These are phyloP conservation scores for Xylaria multiplex DNA, from an alignment of 2,329 filamentous ascomycete species.

Conservation along the genomic window DNA sequence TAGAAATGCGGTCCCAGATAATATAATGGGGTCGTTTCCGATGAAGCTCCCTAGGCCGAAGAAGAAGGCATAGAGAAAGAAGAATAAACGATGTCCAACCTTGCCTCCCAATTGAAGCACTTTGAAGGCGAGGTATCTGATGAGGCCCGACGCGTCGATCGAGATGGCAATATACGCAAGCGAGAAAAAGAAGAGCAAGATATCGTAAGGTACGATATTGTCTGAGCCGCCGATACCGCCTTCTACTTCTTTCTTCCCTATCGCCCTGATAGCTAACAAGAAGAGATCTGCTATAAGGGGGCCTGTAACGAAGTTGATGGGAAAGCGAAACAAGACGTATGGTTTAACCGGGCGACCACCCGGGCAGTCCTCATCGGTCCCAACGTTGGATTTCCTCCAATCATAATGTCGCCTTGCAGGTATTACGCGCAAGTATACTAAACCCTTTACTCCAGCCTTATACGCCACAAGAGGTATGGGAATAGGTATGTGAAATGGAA, in stretches of 20 bases:
- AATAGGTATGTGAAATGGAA: conserved; percentile 73
- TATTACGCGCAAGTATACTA: conserved; percentile 63
- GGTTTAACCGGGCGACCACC: conserved; percentile 47
- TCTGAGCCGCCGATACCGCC: conserved; percentile 74
- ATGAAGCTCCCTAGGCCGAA: conserved; percentile 74
- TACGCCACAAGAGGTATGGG: conserved; percentile 64
- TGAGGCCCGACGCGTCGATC: conserved; percentile 78
- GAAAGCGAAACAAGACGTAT: conserved; percentile 66
- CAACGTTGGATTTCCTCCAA: conserved; percentile 33
- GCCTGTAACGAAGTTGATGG: conserved; percentile 76
- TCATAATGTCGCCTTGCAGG: conserved; percentile 50
- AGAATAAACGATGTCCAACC: conserved; percentile 74
- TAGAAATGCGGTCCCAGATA: conserved; percentile 78
- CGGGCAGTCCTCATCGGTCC: not conserved
- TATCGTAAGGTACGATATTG: conserved; percentile 75
- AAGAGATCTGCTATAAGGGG: conserved; percentile 78
- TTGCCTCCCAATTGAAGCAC: conserved; percentile 74
- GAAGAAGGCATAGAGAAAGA: conserved; percentile 79
- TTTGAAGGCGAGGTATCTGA: conserved; percentile 75
- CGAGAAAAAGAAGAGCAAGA: conserved; percentile 79
- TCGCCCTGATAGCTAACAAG: conserved; percentile 74
- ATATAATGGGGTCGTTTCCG: conserved; percentile 79
- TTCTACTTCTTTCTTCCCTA: conserved; percentile 72
- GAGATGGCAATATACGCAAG: conserved; percentile 81
- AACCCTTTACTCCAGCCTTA: conserved; percentile 55